Evolutionary conservation across 164 flowering plant genomes (phyloP), one percentile per base, ranked within the genome.

Genomic region (Berberis vulgaris): DNA sequence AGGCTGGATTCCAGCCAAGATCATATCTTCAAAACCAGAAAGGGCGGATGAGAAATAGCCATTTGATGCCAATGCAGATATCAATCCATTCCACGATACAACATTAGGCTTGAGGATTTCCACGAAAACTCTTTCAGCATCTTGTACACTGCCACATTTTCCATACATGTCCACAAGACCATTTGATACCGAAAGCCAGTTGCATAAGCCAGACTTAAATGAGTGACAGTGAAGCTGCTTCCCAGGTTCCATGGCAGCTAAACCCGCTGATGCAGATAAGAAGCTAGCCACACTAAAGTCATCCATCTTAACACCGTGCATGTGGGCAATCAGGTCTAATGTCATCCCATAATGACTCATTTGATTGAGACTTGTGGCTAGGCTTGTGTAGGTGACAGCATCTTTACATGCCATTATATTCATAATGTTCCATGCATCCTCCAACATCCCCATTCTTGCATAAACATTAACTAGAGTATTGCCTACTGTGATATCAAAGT

Each of bases 61-160:
- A 64, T 77, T 78, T 54, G 80, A 77, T 49, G 85, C 85, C 61
- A 82, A 76, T n/a, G 79, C 82, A 41, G 72, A 70, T 68, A 86
- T 82, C 73, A 86, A 69, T 4, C 77, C 82, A 65, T 86, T 86
- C 83, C 84, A 83, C 38, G 91, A 82, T 6, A 81, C 82, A 39
- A 72, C 72, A 69, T 83, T 81, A 43, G 85, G 84, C 49, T 70
- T 54, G 42, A 52, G n/a, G 54, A 82, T 77, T 46, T 76, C 82
- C 12, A 13, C 6, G 46, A 86, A 86, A 54, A 73, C 69, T 63
- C 45, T 79, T 12, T 41, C 64, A n/a, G 77, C 78, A 64, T 84
- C 83, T 45, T 57, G n/a, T 4, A 77, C 47, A 63, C 49, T 56
- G 13, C 88, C 85, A 59, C 81, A 82, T 72, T 86, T 86, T 42